Percentiles rank a stretch among this genome's conserved stretches.
Conservation (phyloP, 2,329 filamentous ascomycete genomes). For the Aspergillus novofumigatus region DNA sequence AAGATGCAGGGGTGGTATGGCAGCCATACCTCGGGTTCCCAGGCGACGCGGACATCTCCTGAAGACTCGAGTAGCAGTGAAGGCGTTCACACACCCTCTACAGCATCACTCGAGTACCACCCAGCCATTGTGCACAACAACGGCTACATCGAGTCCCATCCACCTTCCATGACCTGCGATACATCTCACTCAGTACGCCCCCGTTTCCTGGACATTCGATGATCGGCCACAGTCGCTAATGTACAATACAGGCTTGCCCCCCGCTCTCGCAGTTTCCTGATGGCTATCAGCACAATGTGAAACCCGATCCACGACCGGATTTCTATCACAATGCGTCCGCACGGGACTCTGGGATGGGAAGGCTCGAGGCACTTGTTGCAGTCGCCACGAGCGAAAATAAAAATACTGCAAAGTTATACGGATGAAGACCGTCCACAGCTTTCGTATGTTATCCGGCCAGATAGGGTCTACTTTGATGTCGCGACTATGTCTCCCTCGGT, state of each 20-base stretch:
- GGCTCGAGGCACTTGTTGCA: constrained; percentile 48
- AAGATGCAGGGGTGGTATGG: constrained; percentile 23
- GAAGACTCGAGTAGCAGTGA: constrained; percentile 49
- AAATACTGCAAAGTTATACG: constrained; percentile 29
- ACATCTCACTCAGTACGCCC: constrained; percentile 39
- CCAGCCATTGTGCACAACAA: constrained; percentile 47
- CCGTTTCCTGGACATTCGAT: constrained; percentile 20
- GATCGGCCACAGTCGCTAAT: constrained; percentile 26
- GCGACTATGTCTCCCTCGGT: neutral
- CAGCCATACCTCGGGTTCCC: constrained; percentile 24
- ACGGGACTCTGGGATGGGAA: constrained; percentile 40
- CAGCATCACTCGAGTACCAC: constrained; percentile 45
- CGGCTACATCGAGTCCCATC: constrained; percentile 44
- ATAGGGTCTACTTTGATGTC: neutral
- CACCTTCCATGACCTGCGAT: constrained; percentile 32
- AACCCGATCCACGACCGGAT: constrained; percentile 25
- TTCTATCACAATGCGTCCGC: constrained; percentile 25
- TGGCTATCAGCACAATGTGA: constrained; percentile 25
- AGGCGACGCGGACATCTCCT: constrained; percentile 39
- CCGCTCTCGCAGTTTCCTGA: constrained; percentile 27
- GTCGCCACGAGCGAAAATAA: constrained; percentile 48
- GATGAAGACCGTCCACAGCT: constrained; percentile 15
- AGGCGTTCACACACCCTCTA: constrained; percentile 45
- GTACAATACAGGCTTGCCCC: constrained; percentile 31
- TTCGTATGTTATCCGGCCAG: neutral